Evolutionary conservation across 352 stramenopile species (phyloP).

Genomic region (Globisporangium mamillatum): DNA sequence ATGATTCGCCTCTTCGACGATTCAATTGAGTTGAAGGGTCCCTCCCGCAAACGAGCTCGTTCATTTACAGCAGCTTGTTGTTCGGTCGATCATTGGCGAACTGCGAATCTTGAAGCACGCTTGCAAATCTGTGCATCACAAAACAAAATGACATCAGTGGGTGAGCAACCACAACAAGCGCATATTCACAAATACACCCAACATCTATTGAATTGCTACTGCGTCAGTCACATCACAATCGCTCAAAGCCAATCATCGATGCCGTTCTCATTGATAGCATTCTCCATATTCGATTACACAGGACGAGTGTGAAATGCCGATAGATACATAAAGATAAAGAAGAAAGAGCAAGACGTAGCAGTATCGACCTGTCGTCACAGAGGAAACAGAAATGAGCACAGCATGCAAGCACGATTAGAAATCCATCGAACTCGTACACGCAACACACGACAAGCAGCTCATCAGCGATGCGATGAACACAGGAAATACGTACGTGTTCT

Average conservation of each 20-base stretch:
- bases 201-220: neutral
- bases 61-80: neutral
- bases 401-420: neutral
- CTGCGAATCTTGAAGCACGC: neutral
- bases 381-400: neutral
- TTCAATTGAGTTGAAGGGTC: neutral
- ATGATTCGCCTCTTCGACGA: neutral
- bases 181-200: neutral
- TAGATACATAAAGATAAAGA: conserved; percentile 11
- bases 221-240: neutral
- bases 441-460: neutral
- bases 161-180: neutral
- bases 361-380: neutral
- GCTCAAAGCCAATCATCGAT: neutral
- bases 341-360: conserved; percentile 4
- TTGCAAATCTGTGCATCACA: neutral
- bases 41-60: neutral
- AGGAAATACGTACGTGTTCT: neutral
- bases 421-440: neutral
- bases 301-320: conserved; percentile 1
- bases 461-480: neutral
- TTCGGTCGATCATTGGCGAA: neutral
- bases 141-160: neutral
- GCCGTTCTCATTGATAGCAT: neutral
- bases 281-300: conserved; percentile 1